Evolutionary conservation across 2,329 filamentous ascomycete species (phyloP).

Genomic region (Rosellinia necatrix): DNA sequence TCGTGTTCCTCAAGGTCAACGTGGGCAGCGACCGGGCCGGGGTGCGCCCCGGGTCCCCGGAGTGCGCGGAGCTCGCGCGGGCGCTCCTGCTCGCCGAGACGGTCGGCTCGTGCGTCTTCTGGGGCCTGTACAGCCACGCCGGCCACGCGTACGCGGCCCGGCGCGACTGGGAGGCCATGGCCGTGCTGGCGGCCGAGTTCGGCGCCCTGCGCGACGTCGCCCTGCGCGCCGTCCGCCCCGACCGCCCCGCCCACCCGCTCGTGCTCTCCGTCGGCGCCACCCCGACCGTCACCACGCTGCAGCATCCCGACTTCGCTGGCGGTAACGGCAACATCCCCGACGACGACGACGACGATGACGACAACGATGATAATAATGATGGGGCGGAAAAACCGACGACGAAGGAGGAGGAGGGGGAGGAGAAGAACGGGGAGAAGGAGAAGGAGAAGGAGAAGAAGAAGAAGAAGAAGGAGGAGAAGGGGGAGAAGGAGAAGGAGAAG

Average conservation of each 20-base stretch:
- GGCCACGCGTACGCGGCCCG: slow-evolving; percentile 71
- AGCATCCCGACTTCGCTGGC: slow-evolving; percentile 52
- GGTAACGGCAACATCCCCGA: slow-evolving; percentile 24
- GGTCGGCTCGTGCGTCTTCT: slow-evolving; percentile 48
- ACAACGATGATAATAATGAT: slow-evolving; percentile 7
- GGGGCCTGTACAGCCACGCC: slow-evolving; percentile 75
- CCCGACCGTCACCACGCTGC: slow-evolving; percentile 70
- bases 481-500: background rate
- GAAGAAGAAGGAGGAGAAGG: slow-evolving; percentile 30
- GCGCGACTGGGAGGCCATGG: slow-evolving; percentile 59
- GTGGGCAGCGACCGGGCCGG: slow-evolving; percentile 75
- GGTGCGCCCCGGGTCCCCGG: slow-evolving; percentile 55
- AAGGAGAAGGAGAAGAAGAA: slow-evolving; percentile 27
- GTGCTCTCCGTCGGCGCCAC: slow-evolving; percentile 76
- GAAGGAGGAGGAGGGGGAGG: background rate
- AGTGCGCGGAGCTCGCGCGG: slow-evolving; percentile 52
- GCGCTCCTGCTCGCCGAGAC: slow-evolving; percentile 50
- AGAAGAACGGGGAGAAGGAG: slow-evolving; percentile 27
- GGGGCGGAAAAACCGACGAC: slow-evolving; percentile 31
- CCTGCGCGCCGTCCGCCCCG: slow-evolving; percentile 38
- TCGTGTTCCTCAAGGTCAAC: slow-evolving; percentile 75
- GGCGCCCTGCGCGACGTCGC: slow-evolving; percentile 55
- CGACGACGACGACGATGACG: slow-evolving; percentile 27
- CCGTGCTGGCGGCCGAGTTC: slow-evolving; percentile 55
- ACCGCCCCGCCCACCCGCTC: slow-evolving; percentile 41